Percentiles rank a stretch among this genome's conserved stretches.
Evolutionary conservation across 768 basidiomycete genomes (phyloP).

Genomic region (Kwoniella shandongensis): DNA sequence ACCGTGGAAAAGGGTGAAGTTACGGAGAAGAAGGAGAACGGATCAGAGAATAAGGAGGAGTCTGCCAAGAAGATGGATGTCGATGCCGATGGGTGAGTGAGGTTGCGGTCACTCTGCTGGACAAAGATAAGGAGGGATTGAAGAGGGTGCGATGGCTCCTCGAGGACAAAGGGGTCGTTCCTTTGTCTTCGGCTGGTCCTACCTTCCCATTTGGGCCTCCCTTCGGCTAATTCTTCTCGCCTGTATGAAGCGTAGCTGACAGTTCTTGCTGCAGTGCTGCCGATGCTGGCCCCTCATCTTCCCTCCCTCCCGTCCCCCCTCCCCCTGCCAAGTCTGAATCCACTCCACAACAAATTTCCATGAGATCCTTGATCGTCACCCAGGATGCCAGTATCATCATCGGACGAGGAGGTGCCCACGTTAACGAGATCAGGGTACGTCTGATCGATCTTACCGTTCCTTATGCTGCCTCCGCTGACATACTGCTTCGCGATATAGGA

Average conservation of each 20-base stretch:
- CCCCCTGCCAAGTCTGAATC: conserved; percentile 40
- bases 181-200: neutral
- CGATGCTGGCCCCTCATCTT: conserved; percentile 29
- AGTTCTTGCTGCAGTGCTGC: too few species aligned
- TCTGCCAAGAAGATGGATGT: conserved; percentile 37
- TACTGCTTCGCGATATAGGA: conserved; percentile 30
- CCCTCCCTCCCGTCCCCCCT: conserved; percentile 27
- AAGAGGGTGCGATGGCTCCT: neutral
- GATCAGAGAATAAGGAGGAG: conserved; percentile 14
- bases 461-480: conserved; percentile 8
- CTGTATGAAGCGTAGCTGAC: too few species aligned
- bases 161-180: neutral
- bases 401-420: conserved; percentile 90
- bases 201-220: too few species aligned
- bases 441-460: neutral
- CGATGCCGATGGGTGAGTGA: conserved; percentile 38
- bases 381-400: conserved; percentile 99
- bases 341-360: conserved; percentile 74
- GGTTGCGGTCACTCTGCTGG: too few species aligned
- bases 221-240: too few species aligned
- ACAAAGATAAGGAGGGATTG: too few species aligned
- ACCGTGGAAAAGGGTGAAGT: too few species aligned
- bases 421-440: conserved; percentile 91
- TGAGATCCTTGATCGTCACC: conserved; percentile 97
- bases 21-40: conserved; percentile 17